phyloP scores from a whole-genome alignment of 345 rosid species.

The Chamaenerion angustifolium region DNA sequence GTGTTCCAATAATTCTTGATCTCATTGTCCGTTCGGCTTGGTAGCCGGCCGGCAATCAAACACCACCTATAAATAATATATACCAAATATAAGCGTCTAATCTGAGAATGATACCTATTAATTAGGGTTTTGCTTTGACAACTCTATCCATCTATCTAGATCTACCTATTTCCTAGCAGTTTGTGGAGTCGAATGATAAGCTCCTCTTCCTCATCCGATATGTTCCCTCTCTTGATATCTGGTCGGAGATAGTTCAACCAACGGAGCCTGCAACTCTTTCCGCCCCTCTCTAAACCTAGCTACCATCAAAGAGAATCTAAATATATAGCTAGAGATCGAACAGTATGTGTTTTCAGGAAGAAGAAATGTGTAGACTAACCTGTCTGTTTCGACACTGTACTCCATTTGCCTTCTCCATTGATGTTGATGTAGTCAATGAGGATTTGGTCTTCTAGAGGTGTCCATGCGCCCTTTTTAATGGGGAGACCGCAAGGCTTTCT shows the following conservation, averaged over 20 bases:
- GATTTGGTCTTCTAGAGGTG: slow-evolving; percentile 5
- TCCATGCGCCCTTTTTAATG: slow-evolving; percentile 7
- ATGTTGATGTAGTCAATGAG: slow-evolving; percentile 7
- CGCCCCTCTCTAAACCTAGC: slow-evolving; percentile 11
- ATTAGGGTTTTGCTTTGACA: neutral
- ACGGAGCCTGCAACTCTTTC: slow-evolving; percentile 15
- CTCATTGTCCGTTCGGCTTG: slow-evolving; percentile 13
- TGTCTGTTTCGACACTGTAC: slow-evolving; percentile 1
- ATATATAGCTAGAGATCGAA: neutral
- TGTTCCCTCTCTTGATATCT: slow-evolving; percentile 12
- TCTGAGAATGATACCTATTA: neutral
- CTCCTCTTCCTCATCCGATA: slow-evolving; percentile 14
- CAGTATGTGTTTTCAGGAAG: neutral
- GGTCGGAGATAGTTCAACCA: slow-evolving; percentile 16
- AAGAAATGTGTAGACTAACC: neutral
- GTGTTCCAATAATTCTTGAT: slow-evolving; percentile 15
- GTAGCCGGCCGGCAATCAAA: slow-evolving; percentile 11
- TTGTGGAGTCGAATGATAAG: slow-evolving; percentile 16
- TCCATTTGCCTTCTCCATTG: slow-evolving; percentile 9
- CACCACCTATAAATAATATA: slow-evolving; percentile 10
- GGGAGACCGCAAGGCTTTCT: neutral
- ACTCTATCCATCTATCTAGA: neutral
- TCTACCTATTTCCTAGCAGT: slow-evolving; percentile 11
- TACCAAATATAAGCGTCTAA: neutral
- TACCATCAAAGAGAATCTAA: neutral